Percentiles rank a stretch among this genome's conserved stretches.
phyloP scores from a whole-genome alignment of 805 yeast species.

The Kodamaea leandrae region DNA sequence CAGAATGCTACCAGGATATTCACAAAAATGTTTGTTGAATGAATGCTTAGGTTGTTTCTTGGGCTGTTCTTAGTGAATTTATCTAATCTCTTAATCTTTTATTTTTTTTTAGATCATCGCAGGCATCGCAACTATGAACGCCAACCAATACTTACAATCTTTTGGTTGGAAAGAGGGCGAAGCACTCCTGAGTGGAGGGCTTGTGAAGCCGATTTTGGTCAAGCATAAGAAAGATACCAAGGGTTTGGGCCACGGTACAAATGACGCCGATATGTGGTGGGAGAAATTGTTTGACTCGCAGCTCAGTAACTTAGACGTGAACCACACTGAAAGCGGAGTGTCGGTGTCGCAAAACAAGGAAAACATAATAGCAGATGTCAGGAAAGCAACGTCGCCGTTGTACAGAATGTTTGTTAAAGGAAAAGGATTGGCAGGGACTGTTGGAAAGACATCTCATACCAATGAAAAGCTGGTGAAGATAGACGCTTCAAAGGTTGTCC shows the following conservation, averaged over 20 bases:
- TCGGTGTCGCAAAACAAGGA: slow-evolving; percentile 53
- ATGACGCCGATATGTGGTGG: slow-evolving; percentile 94
- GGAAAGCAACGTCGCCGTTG: slow-evolving; percentile 63
- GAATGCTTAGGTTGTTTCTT: too few relatives aligned
- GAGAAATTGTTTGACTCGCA: slow-evolving; percentile 93
- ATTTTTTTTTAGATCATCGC: slow-evolving; percentile 6
- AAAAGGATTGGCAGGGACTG: slow-evolving; percentile 78
- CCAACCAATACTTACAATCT: slow-evolving; percentile 65
- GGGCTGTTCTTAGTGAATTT: background rate
- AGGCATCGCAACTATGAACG: slow-evolving; percentile 53
- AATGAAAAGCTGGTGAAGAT: slow-evolving; percentile 15
- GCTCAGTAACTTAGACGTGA: slow-evolving; percentile 70
- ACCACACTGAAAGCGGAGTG: slow-evolving; percentile 33
- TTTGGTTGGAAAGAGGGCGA: slow-evolving; percentile 95
- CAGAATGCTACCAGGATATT: too few relatives aligned
- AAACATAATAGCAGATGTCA: slow-evolving; percentile 44
- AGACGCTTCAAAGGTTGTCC: slow-evolving; percentile 18
- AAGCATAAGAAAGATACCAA: slow-evolving; percentile 87
- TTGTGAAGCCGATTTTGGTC: slow-evolving; percentile 81
- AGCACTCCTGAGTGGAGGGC: slow-evolving; percentile 74
- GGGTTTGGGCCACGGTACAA: slow-evolving; percentile 80
- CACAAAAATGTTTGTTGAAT: background rate
- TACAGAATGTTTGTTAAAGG: slow-evolving; percentile 88
- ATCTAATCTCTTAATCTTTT: background rate
- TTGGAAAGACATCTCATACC: slow-evolving; percentile 39